A percentile compares a stretch with the other conserved stretches of the same genome.
These are phyloP conservation scores for Nicotiana attenuata DNA, from an alignment of 257 asterid genomes.

Conservation along the genomic window DNA sequence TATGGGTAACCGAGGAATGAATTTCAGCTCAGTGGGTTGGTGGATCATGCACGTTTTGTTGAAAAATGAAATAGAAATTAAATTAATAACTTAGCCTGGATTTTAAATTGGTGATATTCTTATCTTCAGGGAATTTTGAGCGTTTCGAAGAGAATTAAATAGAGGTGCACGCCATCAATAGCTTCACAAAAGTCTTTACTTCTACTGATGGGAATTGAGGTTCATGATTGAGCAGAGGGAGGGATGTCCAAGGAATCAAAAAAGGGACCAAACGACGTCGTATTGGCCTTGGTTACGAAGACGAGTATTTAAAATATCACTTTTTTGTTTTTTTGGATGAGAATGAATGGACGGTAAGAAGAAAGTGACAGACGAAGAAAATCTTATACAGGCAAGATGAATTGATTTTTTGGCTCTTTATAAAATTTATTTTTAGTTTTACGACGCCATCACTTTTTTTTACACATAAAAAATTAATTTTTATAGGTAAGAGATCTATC, in stretches of 20 bases:
- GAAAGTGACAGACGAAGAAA: background rate
- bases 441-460: too few relatives aligned
- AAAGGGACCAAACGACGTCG: background rate
- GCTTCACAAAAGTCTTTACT: slow-evolving; percentile 1
- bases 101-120: background rate
- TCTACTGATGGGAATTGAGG: background rate
- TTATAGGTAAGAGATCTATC: too few relatives aligned
- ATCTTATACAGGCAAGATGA: too few relatives aligned
- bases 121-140: background rate
- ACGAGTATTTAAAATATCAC: background rate
- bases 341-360: background rate
- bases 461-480: too few relatives aligned
- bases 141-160: background rate
- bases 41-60: background rate
- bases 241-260: background rate
- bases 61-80: background rate
- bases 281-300: background rate
- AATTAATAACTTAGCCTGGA: background rate
- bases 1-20: background rate
- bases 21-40: background rate
- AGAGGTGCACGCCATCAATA: background rate
- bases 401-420: too few relatives aligned
- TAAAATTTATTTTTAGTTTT: too few relatives aligned
- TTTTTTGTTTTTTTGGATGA: background rate
- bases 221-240: background rate